Percentiles rank a stretch among this genome's conserved stretches.
These are phyloP conservation scores for Endothia cerciana DNA, from an alignment of 2,329 filamentous ascomycete genomes.

Conservation along the genomic window DNA sequence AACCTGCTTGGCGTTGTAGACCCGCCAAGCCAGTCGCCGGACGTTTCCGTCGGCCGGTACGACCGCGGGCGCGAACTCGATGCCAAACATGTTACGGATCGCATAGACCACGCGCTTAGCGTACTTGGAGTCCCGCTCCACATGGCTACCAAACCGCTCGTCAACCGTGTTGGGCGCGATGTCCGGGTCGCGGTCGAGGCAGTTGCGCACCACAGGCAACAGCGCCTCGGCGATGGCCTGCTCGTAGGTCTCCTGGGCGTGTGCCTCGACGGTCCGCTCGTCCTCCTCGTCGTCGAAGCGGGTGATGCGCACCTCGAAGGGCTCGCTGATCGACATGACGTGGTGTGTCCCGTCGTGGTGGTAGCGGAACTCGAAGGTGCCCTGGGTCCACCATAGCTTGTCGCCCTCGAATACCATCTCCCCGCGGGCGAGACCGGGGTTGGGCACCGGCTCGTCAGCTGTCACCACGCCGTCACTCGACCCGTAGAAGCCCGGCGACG, in stretches of 20 bases:
- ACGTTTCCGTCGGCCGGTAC: slow-evolving; percentile 92
- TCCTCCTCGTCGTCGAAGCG: slow-evolving; percentile 79
- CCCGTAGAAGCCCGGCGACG: slow-evolving; percentile 76
- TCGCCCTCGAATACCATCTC: slow-evolving; percentile 89
- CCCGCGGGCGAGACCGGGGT: slow-evolving; percentile 68
- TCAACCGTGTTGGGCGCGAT: slow-evolving; percentile 81
- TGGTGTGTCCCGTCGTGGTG: slow-evolving; percentile 92
- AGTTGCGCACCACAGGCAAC: slow-evolving; percentile 84
- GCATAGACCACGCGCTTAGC: slow-evolving; percentile 90
- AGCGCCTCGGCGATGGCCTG: slow-evolving; percentile 75
- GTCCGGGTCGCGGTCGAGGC: slow-evolving; percentile 87
- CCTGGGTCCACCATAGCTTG: slow-evolving; percentile 96
- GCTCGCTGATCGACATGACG: slow-evolving; percentile 90
- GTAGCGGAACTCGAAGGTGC: slow-evolving; percentile 95
- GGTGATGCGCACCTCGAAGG: slow-evolving; percentile 86
- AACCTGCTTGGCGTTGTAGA: slow-evolving; percentile 95
- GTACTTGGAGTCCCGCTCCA: slow-evolving; percentile 88
- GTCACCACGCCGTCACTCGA: slow-evolving; percentile 77
- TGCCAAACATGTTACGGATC: slow-evolving; percentile 94
- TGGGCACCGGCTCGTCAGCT: slow-evolving; percentile 63
- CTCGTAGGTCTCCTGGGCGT: slow-evolving; percentile 65
- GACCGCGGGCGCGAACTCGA: slow-evolving; percentile 91
- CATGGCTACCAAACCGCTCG: slow-evolving; percentile 81
- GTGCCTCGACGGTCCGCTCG: slow-evolving; percentile 46
- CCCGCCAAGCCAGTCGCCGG: slow-evolving; percentile 87